These are phyloP conservation scores for Mangifera indica DNA, from an alignment of 345 rosid genomes.

Conservation along the genomic window DNA sequence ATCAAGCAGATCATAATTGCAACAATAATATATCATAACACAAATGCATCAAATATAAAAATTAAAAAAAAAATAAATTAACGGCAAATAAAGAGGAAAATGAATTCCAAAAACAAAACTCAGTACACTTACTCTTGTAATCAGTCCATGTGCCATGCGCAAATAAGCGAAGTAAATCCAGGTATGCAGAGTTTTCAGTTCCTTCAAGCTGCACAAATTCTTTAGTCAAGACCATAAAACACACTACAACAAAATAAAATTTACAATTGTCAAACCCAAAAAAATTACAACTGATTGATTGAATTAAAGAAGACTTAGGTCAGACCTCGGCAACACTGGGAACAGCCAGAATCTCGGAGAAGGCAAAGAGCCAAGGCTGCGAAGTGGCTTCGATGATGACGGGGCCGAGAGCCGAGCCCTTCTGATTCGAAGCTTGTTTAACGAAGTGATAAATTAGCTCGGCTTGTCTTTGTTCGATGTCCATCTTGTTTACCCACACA, in stretches of 20 bases:
- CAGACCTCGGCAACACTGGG: slow-evolving; percentile 55
- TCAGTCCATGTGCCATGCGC: slow-evolving; percentile 95
- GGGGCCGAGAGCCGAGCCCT: slow-evolving; percentile 53
- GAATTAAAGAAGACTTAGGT: background rate
- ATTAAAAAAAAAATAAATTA: background rate
- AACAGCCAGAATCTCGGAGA: slow-evolving; percentile 87
- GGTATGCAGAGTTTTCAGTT: slow-evolving; percentile 50
- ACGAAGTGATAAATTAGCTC: slow-evolving; percentile 67
- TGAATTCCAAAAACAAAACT: background rate
- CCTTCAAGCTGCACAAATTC: slow-evolving; percentile 73
- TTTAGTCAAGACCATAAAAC: background rate
- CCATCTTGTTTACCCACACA: slow-evolving; percentile 41
- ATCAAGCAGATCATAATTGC: background rate
- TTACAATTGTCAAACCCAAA: background rate
- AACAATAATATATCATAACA: background rate
- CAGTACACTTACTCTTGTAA: slow-evolving; percentile 62
- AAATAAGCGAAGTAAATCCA: slow-evolving; percentile 71
- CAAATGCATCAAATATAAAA: background rate
- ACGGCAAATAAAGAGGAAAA: background rate
- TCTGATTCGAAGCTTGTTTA: slow-evolving; percentile 49
- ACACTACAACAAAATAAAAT: background rate
- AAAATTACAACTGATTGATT: background rate
- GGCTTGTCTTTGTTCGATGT: slow-evolving; percentile 79
- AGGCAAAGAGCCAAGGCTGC: slow-evolving; percentile 82
- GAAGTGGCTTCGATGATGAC: slow-evolving; percentile 79